phyloP scores from a whole-genome alignment of 2,329 filamentous ascomycete species.

The Pseudopyrenochaeta lycopersici region DNA sequence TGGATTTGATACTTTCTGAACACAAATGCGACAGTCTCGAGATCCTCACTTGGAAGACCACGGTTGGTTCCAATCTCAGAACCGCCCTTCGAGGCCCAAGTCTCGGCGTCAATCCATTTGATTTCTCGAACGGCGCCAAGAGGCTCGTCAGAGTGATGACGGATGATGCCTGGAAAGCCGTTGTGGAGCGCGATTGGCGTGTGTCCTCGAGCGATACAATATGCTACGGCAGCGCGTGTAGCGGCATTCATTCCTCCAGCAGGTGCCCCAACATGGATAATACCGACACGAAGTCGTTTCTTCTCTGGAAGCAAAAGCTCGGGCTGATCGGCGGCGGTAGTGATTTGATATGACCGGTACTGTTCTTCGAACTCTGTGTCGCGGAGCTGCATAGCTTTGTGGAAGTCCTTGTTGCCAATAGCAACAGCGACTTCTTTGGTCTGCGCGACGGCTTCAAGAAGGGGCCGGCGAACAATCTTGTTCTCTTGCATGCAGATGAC shows the following conservation, averaged over 20 bases:
- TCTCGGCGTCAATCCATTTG: slow-evolving; percentile 91
- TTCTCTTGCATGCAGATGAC: slow-evolving; percentile 98
- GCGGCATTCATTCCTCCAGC: slow-evolving; percentile 99
- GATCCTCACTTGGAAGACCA: slow-evolving; percentile 86
- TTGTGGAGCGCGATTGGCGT: slow-evolving; percentile 94
- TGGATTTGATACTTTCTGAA: slow-evolving; percentile 90
- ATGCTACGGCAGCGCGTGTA: slow-evolving; percentile 89
- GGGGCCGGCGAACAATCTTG: slow-evolving; percentile 89
- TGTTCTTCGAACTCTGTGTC: slow-evolving; percentile 96
- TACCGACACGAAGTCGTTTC: slow-evolving; percentile 91
- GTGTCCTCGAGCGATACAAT: slow-evolving; percentile 91
- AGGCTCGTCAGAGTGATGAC: slow-evolving; percentile 87
- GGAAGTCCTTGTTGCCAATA: slow-evolving; percentile 86
- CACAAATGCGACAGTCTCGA: slow-evolving; percentile 81
- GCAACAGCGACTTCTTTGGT: slow-evolving; percentile 85
- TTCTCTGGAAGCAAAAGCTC: slow-evolving; percentile 72
- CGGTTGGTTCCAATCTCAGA: slow-evolving; percentile 99
- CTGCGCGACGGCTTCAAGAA: slow-evolving; percentile 87
- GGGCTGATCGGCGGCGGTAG: slow-evolving; percentile 81
- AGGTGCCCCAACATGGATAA: slow-evolving; percentile 95
- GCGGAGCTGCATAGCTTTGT: slow-evolving; percentile 83
- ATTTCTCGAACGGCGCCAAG: slow-evolving; percentile 84
- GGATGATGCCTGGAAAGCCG: slow-evolving; percentile 90
- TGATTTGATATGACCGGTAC: slow-evolving; percentile 89
- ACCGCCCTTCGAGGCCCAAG: slow-evolving; percentile 95